These are phyloP conservation scores for Boletus vermiculosoides DNA, from an alignment of 768 basidiomycete genomes.

Conservation along the genomic window DNA sequence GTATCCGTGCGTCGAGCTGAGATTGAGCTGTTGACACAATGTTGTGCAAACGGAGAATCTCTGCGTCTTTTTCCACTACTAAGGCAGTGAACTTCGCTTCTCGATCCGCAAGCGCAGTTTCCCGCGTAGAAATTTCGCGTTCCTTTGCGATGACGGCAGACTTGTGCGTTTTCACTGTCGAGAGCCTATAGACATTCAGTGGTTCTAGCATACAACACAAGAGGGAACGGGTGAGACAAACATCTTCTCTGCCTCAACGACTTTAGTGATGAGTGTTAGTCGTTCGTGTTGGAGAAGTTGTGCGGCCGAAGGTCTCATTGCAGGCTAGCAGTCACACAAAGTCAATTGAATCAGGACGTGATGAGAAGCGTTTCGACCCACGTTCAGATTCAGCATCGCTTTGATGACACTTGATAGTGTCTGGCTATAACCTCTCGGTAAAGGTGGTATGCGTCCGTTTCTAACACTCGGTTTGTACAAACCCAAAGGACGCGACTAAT, in stretches of 20 bases:
- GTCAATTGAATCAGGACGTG: background rate
- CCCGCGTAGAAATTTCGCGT: conserved; percentile 59
- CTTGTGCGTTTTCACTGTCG: conserved; percentile 64
- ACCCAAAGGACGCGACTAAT: background rate
- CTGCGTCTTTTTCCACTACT: conserved; percentile 57
- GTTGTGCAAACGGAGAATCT: conserved; percentile 51
- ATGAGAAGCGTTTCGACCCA: conserved; percentile 34
- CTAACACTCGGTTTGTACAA: conserved; percentile 32
- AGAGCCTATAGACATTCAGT: conserved; percentile 44
- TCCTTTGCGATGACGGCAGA: conserved; percentile 55
- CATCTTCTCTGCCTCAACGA: conserved; percentile 79
- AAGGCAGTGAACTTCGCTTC: conserved; percentile 51
- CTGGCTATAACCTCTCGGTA: conserved; percentile 82
- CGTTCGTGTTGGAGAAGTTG: conserved; percentile 82
- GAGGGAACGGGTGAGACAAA: conserved; percentile 30
- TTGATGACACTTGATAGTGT: conserved; percentile 73
- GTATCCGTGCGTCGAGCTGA: conserved; percentile 47
- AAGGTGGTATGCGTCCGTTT: conserved; percentile 87
- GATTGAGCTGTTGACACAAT: conserved; percentile 40
- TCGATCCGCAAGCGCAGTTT: conserved; percentile 51
- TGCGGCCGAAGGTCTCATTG: conserved; percentile 80
- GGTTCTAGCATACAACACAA: background rate
- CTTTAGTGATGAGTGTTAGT: conserved; percentile 65
- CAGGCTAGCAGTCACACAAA: conserved; percentile 49
- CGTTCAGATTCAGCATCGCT: conserved; percentile 84